Evolutionary conservation across 441 rosid genomes (phyloP).

Genomic region (Erodium moschatum): DNA sequence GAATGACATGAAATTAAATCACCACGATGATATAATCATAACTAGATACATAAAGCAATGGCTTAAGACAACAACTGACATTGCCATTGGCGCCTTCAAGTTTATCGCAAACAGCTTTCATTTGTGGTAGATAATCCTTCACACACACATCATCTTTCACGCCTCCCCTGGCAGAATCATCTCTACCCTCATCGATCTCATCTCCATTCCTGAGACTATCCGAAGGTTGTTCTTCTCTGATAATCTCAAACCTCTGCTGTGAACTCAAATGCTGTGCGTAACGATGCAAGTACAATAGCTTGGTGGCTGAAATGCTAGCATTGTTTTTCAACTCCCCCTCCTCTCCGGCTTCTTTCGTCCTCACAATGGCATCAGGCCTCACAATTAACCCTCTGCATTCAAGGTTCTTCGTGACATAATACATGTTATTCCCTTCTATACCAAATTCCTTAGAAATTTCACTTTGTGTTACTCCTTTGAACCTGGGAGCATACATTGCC

Average conservation of each 20-base stretch:
- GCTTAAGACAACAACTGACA: constrained; percentile 30
- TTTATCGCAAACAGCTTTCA: constrained; percentile 72
- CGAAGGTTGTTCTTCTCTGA: constrained; percentile 39
- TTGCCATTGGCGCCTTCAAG: constrained; percentile 73
- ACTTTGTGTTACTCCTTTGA: constrained; percentile 64
- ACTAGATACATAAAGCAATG: background rate
- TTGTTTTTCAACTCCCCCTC: constrained; percentile 58
- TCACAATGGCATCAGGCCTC: constrained; percentile 64
- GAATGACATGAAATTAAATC: constrained; percentile 16
- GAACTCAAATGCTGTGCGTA: constrained; percentile 70
- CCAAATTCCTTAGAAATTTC: constrained; percentile 68
- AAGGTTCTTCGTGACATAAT: constrained; percentile 57
- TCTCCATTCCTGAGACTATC: constrained; percentile 29
- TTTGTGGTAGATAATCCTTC: constrained; percentile 72
- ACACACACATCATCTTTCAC: constrained; percentile 51
- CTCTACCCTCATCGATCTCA: constrained; percentile 31
- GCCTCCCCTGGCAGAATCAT: constrained; percentile 31
- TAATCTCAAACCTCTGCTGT: constrained; percentile 69
- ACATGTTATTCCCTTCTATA: constrained; percentile 59
- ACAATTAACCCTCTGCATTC: constrained; percentile 68
- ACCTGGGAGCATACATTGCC: constrained; percentile 35
- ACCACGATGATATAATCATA: constrained; percentile 16
- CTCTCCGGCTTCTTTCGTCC: constrained; percentile 49
- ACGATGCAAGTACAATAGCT: constrained; percentile 61
- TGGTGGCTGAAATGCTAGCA: constrained; percentile 43